A percentile compares a stretch with the other conserved stretches of the same genome.
Evolutionary conservation across 352 stramenopile species (phyloP).

Genomic region (Phytophthora podocarpi): DNA sequence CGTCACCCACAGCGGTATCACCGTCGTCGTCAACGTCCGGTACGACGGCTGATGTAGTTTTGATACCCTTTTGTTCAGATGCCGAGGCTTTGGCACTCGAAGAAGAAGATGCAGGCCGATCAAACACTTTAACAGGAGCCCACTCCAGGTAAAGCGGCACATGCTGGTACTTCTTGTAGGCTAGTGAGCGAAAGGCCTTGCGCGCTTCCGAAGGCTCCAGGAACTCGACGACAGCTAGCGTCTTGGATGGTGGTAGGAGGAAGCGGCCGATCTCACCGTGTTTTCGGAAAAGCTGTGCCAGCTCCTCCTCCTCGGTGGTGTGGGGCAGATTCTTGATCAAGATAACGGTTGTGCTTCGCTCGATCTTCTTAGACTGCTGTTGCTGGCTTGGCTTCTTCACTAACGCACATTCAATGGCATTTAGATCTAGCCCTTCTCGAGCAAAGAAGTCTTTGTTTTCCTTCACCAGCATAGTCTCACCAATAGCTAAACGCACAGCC

Average conservation of each 20-base stretch:
- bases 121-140: conserved; percentile 92
- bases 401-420: conserved; percentile 90
- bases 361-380: conserved; percentile 65
- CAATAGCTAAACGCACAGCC: conserved; percentile 97
- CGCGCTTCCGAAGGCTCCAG: conserved; percentile 94
- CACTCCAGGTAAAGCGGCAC: conserved; percentile 99
- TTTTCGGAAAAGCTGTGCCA: conserved; percentile 95
- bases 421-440: conserved; percentile 94
- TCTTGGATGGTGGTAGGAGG: conserved; percentile 93
- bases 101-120: conserved; percentile 25
- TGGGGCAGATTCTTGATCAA: conserved; percentile 99
- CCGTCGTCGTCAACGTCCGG: conserved; percentile 67
- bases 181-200: conserved; percentile 95
- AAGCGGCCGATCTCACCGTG: conserved; percentile 89
- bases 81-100: conserved; percentile 7
- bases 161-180: conserved; percentile 99
- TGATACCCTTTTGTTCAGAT: conserved; percentile 57
- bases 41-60: conserved; percentile 51
- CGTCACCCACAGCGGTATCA: conserved; percentile 64
- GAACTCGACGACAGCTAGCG: conserved; percentile 97
- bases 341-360: conserved; percentile 95
- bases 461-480: conserved; percentile 97
- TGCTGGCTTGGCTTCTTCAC: conserved; percentile 54
- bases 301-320: conserved; percentile 92
- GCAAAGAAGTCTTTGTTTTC: conserved; percentile 98